phyloP scores from a whole-genome alignment of 2,329 filamentous ascomycete species.

The Phialemoniopsis sp. region DNA sequence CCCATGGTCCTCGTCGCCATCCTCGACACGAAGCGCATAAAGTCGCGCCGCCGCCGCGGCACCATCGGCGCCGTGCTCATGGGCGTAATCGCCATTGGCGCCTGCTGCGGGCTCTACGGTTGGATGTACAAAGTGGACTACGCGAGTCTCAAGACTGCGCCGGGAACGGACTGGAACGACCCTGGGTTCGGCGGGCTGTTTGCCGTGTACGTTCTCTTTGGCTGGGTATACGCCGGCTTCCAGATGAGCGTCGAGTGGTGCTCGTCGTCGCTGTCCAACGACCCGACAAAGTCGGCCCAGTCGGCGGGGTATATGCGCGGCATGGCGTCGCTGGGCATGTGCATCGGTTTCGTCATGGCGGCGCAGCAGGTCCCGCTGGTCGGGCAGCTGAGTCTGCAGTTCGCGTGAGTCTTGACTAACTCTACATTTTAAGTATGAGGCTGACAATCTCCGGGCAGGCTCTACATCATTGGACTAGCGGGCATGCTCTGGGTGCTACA shows the following conservation, averaged over 20 bases:
- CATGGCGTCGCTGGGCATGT: conserved; percentile 2
- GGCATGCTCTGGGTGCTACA: background rate
- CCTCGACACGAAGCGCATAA: conserved; percentile 2
- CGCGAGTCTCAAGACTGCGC: conserved; percentile 1
- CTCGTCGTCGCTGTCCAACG: conserved; percentile 2
- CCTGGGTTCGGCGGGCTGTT: background rate
- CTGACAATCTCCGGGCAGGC: too few species aligned
- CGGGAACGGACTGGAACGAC: conserved; percentile 1
- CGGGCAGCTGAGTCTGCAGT: conserved; percentile 2
- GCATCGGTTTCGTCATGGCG: conserved; percentile 3
- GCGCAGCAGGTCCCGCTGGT: background rate
- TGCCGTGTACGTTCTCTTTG: conserved; percentile 5
- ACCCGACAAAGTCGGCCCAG: conserved; percentile 2
- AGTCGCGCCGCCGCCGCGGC: background rate
- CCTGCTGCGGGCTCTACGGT: conserved; percentile 1
- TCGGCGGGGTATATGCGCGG: conserved; percentile 4
- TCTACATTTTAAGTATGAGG: too few species aligned
- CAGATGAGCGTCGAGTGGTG: conserved; percentile 6
- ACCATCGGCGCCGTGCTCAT: conserved; percentile 1
- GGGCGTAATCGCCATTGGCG: background rate
- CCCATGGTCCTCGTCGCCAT: background rate
- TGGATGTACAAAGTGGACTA: conserved; percentile 1
- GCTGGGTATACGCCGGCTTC: conserved; percentile 1
- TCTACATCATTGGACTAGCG: conserved; percentile 2
- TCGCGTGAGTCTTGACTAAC: background rate